These are phyloP conservation scores for Torulaspora delbrueckii DNA, from an alignment of 805 yeast species.

Conservation along the genomic window DNA sequence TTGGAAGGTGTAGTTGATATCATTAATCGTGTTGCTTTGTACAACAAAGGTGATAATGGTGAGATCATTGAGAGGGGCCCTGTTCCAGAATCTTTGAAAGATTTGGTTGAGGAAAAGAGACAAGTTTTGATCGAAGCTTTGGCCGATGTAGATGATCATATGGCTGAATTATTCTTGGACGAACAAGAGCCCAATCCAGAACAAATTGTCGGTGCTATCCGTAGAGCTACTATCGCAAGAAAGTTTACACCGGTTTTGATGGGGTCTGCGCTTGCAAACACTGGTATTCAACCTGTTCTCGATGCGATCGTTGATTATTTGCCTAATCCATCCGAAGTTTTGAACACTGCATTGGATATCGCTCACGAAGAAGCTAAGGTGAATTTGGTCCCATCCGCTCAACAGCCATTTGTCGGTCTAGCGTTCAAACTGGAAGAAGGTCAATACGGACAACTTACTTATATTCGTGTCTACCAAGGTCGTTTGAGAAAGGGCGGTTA, in stretches of 20 bases:
- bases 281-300: conserved; percentile 89
- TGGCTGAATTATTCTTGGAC: conserved; percentile 87
- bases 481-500: conserved; percentile 83
- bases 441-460: conserved; percentile 94
- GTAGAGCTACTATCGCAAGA: conserved; percentile 93
- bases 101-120: conserved; percentile 86
- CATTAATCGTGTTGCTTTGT: conserved; percentile 79
- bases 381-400: conserved; percentile 63
- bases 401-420: conserved; percentile 84
- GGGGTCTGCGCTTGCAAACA: conserved; percentile 98
- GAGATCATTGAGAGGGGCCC: conserved; percentile 62
- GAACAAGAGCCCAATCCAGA: conserved; percentile 82
- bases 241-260: conserved; percentile 98
- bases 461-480: conserved; percentile 96
- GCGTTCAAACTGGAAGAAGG: conserved; percentile 99
- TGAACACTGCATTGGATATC: conserved; percentile 84
- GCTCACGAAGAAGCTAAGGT: conserved; percentile 61
- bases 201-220: conserved; percentile 83
- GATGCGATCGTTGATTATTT: conserved; percentile 94
- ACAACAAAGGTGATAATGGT: conserved; percentile 88
- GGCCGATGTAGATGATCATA: conserved; percentile 97
- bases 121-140: conserved; percentile 80
- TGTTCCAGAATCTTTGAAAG: conserved; percentile 75
- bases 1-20: conserved; percentile 88
- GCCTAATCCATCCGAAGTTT: conserved; percentile 91